Base-by-base conservation (phyloP, 805 yeast genomes). In the Metschnikowia lachancei region DNA sequence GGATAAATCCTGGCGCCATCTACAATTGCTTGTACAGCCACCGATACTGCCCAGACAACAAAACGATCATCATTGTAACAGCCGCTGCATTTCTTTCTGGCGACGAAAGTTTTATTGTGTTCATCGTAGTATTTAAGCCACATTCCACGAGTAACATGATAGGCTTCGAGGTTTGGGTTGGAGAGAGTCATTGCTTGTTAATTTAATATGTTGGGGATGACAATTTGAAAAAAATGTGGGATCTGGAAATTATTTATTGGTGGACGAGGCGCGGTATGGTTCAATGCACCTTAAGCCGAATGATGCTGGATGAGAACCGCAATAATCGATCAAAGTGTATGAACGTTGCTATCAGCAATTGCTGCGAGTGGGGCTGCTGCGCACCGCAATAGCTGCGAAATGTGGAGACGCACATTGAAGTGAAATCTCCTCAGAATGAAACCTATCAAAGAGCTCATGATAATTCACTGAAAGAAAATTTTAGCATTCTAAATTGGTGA, bases 41-140 rank as follows among this genome's bases (percentile, higher is more conserved):
- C 82, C 0, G 86, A 73, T 7, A 81, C 78, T 0, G 86, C 80
- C 87, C 88, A 83, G n/a, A 82, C 77, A 29, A 80, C 80, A 59
- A 80, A 80, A 40, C 71, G 72, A 38, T 79, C 78, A 33, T 77
- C 74, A 43, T 75, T 72, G 57, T 70, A 70, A 49, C 73, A 67
- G 13, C 82, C 81, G 42, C 64, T 69, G 19, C 61, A 53, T 46
- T 54, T 51, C 16, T 51, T 39, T 16, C 66, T 69, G 6, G 78
- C 76, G 45, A 69, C 61, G 49, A 70, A 75, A 10, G 71, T 65
- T 17, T 60, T 59, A 42, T 67, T 54, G 24, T 55, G 31, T 17
- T 68, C 63, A 54, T 72, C 72, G 66, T 71, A 75, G 54, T 67
- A 75, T 17, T 53, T 48, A 30, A 58, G 58, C 79, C 80, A 75